Conservation (phyloP, 208 protist species). For the Lotmaria passim region DNA sequence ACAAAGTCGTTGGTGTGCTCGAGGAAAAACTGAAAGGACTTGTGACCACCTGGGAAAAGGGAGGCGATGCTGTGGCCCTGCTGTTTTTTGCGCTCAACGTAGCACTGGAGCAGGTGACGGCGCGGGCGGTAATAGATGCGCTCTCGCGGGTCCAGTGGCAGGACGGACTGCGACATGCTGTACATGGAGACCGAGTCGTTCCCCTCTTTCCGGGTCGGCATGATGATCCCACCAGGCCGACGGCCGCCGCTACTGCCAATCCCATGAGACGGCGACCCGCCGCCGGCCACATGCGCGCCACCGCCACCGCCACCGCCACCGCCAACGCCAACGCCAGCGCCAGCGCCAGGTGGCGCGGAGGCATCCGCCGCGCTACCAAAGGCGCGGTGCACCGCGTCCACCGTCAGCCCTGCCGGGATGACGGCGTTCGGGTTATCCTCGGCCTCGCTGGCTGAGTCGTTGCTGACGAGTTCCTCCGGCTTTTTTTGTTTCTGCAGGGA, state of each 20-base stretch:
- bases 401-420: conserved; percentile 17
- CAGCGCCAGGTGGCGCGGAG: background rate
- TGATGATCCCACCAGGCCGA: conserved; percentile 24
- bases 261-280: background rate
- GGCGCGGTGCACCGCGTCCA: conserved; percentile 18
- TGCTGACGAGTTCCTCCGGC: conserved; percentile 7
- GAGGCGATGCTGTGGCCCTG: conserved; percentile 17
- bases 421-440: conserved; percentile 8
- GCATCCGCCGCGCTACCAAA: conserved; percentile 12
- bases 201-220: conserved; percentile 43
- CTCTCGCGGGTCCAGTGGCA: conserved; percentile 49
- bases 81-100: conserved; percentile 38
- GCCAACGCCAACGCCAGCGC: background rate
- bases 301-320: background rate
- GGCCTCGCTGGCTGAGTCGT: conserved; percentile 8
- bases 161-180: conserved; percentile 51
- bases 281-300: background rate
- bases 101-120: conserved; percentile 54
- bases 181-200: conserved; percentile 52
- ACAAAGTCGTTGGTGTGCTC: conserved; percentile 56
- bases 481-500: background rate
- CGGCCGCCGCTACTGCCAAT: background rate
- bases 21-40: conserved; percentile 43
- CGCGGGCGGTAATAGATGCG: conserved; percentile 53
- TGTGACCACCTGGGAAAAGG: conserved; percentile 26